Percentiles rank a stretch among this genome's conserved stretches.
These are phyloP conservation scores for Sideroxylon spinosum DNA, from an alignment of 179 eudicot species.

Conservation along the genomic window DNA sequence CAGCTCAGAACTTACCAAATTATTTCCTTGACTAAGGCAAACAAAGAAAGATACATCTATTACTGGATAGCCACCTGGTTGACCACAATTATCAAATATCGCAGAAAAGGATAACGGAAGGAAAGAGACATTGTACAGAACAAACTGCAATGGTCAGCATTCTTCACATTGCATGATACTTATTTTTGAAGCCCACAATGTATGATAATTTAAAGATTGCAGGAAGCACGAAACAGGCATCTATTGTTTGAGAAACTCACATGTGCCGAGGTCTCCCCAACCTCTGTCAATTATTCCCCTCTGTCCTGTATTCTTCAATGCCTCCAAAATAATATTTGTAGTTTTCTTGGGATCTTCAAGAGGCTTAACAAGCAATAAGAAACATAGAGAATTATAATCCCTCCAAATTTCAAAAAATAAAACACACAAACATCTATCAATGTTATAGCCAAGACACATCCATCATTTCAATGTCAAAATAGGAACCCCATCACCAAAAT, in stretches of 20 bases:
- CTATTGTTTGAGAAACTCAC: constrained; percentile 43
- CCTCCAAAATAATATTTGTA: constrained; percentile 74
- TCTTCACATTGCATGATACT: background rate
- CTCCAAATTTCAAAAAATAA: background rate
- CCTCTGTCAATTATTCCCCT: constrained; percentile 93
- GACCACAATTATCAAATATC: background rate
- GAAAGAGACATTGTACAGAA: background rate
- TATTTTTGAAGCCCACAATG: too few relatives aligned
- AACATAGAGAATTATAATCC: background rate
- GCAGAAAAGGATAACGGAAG: background rate
- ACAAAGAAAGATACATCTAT: too few relatives aligned
- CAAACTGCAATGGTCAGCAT: background rate
- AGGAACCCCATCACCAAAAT: background rate
- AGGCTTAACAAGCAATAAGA: constrained; percentile 41
- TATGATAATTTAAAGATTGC: background rate
- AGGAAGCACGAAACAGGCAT: background rate
- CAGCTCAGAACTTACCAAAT: too few relatives aligned
- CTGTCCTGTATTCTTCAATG: constrained; percentile 70
- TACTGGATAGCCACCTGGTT: too few relatives aligned
- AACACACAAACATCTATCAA: background rate
- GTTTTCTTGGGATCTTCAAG: constrained; percentile 74
- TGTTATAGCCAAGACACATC: background rate
- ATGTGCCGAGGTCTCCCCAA: constrained; percentile 91
- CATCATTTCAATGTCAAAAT: background rate
- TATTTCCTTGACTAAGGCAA: too few relatives aligned